Percentiles rank a stretch among this genome's conserved stretches.
These are phyloP conservation scores for Sugiyamaella lignohabitans DNA, from an alignment of 805 yeast species.

Conservation along the genomic window DNA sequence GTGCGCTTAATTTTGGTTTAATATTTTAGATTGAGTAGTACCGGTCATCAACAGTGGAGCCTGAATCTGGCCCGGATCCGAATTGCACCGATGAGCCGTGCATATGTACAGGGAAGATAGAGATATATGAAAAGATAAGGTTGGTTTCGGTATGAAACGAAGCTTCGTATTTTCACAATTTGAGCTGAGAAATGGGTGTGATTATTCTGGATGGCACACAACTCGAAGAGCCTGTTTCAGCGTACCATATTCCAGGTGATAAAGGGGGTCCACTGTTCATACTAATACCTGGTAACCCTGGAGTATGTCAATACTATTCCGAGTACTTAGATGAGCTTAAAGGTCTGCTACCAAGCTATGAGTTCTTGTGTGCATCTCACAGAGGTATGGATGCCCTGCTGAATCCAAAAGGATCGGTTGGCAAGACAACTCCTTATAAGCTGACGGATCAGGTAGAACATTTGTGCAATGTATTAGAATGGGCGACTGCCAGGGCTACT, in stretches of 20 bases:
- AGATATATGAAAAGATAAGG: too few species aligned
- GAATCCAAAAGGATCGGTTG: constrained; percentile 7
- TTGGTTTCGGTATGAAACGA: too few species aligned
- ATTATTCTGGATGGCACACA: neutral
- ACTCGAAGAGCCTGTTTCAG: neutral
- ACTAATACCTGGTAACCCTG: constrained; percentile 75
- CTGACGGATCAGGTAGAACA: constrained; percentile 55
- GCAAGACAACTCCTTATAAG: constrained; percentile 8
- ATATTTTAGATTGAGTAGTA: too few species aligned
- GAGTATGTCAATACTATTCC: constrained; percentile 57
- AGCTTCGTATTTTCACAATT: too few species aligned
- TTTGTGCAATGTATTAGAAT: constrained; percentile 45
- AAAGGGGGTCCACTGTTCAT: constrained; percentile 38
- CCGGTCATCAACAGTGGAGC: too few species aligned
- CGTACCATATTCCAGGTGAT: neutral
- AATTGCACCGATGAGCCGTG: too few species aligned
- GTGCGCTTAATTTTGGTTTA: too few species aligned
- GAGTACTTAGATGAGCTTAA: constrained; percentile 45
- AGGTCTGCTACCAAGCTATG: constrained; percentile 39
- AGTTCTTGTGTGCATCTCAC: constrained; percentile 57
- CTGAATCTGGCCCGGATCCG: too few species aligned
- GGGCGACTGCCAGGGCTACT: constrained; percentile 21
- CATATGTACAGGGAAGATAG: too few species aligned
- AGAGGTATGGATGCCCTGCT: constrained; percentile 44
- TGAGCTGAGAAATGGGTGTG: neutral